Conservation (phyloP, 257 asterid genomes). For the Ajuga chamaepitys region DNA sequence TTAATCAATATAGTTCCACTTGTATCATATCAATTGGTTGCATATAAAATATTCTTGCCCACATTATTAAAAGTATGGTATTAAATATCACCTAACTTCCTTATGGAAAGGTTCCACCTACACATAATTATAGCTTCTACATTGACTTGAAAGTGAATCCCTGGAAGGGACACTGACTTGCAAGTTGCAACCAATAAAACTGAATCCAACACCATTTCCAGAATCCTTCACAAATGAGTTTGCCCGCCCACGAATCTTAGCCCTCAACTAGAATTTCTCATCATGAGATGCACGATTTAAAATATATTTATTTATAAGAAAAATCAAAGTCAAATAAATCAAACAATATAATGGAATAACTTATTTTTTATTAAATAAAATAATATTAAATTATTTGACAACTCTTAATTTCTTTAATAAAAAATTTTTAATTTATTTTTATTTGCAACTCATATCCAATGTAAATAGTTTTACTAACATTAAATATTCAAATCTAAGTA, state of each 20-base stretch:
- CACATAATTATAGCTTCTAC: not conserved
- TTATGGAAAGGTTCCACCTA: not conserved
- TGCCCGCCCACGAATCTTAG: constrained; percentile 14
- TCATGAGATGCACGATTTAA: too few relatives aligned
- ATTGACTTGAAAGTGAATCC: constrained; percentile 6
- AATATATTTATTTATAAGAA: too few relatives aligned
- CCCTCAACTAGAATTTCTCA: not conserved
- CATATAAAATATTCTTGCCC: not conserved
- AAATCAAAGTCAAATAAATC: too few relatives aligned
- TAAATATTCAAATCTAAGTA: too few relatives aligned
- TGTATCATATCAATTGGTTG: constrained; percentile 1
- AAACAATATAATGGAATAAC: too few relatives aligned
- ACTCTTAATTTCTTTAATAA: too few relatives aligned
- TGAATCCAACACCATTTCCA: constrained; percentile 10
- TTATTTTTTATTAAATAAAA: too few relatives aligned
- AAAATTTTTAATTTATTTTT: too few relatives aligned
- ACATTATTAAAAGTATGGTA: not conserved
- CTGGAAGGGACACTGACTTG: constrained; percentile 22
- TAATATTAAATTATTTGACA: too few relatives aligned
- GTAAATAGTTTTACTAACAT: too few relatives aligned
- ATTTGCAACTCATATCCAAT: too few relatives aligned
- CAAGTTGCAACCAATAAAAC: constrained; percentile 34
- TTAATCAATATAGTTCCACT: not conserved
- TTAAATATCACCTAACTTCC: constrained; percentile 1
- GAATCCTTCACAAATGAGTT: not conserved